Evolutionary conservation across 2,329 filamentous ascomycete species (phyloP), one percentile per base, ranked within the genome.

Genomic region (Alternaria angustiovoidea): DNA sequence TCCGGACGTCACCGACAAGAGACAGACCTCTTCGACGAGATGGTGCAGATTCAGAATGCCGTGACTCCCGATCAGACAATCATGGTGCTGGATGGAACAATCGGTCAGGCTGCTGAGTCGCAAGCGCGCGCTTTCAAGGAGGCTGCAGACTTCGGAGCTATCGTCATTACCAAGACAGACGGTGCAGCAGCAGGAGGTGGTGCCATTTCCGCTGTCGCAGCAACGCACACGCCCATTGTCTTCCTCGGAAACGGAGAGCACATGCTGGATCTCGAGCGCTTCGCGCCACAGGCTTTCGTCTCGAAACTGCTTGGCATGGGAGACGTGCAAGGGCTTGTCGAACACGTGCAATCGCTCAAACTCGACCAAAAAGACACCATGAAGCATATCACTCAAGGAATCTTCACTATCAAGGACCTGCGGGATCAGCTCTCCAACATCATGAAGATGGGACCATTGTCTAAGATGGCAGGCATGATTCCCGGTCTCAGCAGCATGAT

Each of bases 381-480:
- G 86, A 99, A 99, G 84, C 94, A 99, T 82, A 96, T 99, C 67
- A 91, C 93, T 7, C 94, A 97, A 74, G 95, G 95, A 57, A 94
- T 97, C 65, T 99, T 98, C 80, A 97, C 95, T 0, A 87, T 99
- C 34, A 91, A 95, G 56, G 95, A 99, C 77, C 86, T 99, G 68
- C 89, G 95, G 20, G 95, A 99, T 77, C 96, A 99, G 76, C 88
- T 99, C 12, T 91, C 91, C 59, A 98, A 98, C 74, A 97, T 99
- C 75, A 97, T 98, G 93, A 99, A 99, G 83, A 98, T 99, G 95
- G 95, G 95, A 0, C 95, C 95, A 0, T 82, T 99, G 1, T 96
- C 92, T 18, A 98, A 99, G 78, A 96, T 99, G 88, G 96, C 94
- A 0, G 93, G 94, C 71, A 99, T 99, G 95, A 98, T 99, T 65